Percentiles rank a stretch among this genome's conserved stretches.
Evolutionary conservation across 2,329 filamentous ascomycete genomes (phyloP).

Genomic region (Hypoxylon sp.): DNA sequence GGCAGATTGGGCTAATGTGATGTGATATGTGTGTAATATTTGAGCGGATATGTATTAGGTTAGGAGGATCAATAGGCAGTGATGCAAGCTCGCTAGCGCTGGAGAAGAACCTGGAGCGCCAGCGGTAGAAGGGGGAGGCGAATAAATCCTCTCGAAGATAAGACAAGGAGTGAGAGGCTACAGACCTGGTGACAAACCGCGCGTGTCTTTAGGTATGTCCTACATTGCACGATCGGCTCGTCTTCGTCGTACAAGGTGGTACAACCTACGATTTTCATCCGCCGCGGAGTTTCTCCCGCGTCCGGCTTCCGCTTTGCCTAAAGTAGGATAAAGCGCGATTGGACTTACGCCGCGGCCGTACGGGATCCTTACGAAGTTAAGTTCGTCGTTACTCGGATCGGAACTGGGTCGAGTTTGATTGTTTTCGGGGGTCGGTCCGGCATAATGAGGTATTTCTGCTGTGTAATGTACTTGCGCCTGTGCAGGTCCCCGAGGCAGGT

Average conservation of each 20-base stretch:
- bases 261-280: background rate
- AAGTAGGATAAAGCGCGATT: background rate
- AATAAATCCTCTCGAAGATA: slow-evolving; percentile 19
- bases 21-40: slow-evolving; percentile 16
- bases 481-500: background rate
- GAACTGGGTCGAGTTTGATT: background rate
- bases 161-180: slow-evolving; percentile 1
- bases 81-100: background rate
- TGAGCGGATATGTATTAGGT: background rate
- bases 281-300: slow-evolving; percentile 9
- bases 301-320: slow-evolving; percentile 6
- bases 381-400: slow-evolving; percentile 6
- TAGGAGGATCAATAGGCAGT: slow-evolving; percentile 14
- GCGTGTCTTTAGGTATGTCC: background rate
- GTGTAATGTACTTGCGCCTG: background rate
- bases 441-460: background rate
- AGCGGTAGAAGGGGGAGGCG: background rate
- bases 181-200: background rate
- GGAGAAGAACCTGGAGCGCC: slow-evolving; percentile 3
- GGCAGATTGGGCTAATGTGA: slow-evolving; percentile 1
- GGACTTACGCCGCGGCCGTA: slow-evolving; percentile 1
- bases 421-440: background rate
- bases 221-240: slow-evolving; percentile 3
- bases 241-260: background rate
- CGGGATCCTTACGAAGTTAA: background rate